Percentiles rank a stretch among this genome's conserved stretches.
phyloP scores from a whole-genome alignment of 768 basidiomycete genomes.

The Leccinum olivaceopallidum region DNA sequence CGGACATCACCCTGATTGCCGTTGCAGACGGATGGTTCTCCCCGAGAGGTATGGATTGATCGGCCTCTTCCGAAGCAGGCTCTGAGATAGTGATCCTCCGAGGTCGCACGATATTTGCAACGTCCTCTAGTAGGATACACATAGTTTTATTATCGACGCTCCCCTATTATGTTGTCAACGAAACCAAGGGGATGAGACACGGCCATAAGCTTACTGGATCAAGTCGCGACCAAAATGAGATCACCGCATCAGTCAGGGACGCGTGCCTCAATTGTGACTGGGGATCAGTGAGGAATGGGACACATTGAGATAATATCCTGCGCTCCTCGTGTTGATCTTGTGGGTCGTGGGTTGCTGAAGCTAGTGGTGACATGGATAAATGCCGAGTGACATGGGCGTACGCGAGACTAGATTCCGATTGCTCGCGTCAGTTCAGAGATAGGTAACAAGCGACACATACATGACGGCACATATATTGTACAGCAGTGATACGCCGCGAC shows the following conservation, averaged over 20 bases:
- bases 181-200: background rate
- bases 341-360: conserved; percentile 38
- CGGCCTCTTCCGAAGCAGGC: background rate
- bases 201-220: conserved; percentile 32
- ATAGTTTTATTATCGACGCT: conserved; percentile 43
- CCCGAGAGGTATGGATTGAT: background rate
- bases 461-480: conserved; percentile 71
- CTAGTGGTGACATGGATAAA: conserved; percentile 59
- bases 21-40: conserved; percentile 17
- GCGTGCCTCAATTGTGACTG: conserved; percentile 55
- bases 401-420: conserved; percentile 47
- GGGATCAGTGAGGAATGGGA: conserved; percentile 65
- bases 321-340: conserved; percentile 49
- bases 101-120: conserved; percentile 52
- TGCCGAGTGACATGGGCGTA: conserved; percentile 70
- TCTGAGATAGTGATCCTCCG: conserved; percentile 24
- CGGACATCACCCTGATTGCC: conserved; percentile 29
- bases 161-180: conserved; percentile 30
- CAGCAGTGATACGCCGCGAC: conserved; percentile 45
- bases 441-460: conserved; percentile 42
- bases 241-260: conserved; percentile 52
- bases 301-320: conserved; percentile 47
- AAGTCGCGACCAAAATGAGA: conserved; percentile 67
- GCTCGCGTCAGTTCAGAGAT: background rate
- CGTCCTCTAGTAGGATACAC: conserved; percentile 56